Percentiles rank a stretch among this genome's conserved stretches.
Evolutionary conservation across 139 green algal genomes (phyloP).

Genomic region (Ulvella scutata): DNA sequence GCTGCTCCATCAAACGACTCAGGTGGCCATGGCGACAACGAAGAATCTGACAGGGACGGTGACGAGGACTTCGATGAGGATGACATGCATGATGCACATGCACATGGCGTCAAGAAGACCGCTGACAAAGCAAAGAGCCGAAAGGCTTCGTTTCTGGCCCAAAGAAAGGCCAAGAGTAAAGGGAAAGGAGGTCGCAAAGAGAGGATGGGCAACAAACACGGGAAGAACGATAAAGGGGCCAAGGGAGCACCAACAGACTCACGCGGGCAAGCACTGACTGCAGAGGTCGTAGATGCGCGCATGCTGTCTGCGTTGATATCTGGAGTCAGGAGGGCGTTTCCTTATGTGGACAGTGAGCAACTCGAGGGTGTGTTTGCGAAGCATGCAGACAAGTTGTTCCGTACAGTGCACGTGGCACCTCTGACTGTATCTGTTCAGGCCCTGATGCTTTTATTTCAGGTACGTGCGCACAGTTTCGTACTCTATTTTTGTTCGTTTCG

Average conservation of each 20-base stretch:
- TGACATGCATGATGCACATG: background rate
- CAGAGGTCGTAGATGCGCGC: conserved; percentile 33
- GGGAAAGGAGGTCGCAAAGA: background rate
- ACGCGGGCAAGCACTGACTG: no score
- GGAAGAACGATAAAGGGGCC: background rate
- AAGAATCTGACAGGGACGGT: background rate
- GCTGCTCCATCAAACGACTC: background rate
- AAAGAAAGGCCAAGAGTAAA: background rate
- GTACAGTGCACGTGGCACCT: conserved; percentile 64
- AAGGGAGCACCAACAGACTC: background rate
- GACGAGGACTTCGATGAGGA: background rate
- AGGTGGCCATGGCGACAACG: background rate
- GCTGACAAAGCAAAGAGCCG: no score
- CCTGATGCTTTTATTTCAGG: conserved; percentile 79
- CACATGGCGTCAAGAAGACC: no score
- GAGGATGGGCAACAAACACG: background rate
- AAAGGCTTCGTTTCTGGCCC: no score
- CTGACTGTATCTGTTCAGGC: conserved; percentile 73
- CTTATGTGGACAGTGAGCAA: conserved; percentile 43
- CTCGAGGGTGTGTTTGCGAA: conserved; percentile 26
- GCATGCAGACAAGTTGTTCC: conserved; percentile 63
- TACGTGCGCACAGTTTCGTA: no score
- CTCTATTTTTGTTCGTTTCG: no score
- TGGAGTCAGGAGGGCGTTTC: conserved; percentile 83
- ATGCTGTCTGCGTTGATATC: conserved; percentile 71